phyloP scores from a whole-genome alignment of 73 alveolate species.

The Tetrahymena malaccensis region DNA sequence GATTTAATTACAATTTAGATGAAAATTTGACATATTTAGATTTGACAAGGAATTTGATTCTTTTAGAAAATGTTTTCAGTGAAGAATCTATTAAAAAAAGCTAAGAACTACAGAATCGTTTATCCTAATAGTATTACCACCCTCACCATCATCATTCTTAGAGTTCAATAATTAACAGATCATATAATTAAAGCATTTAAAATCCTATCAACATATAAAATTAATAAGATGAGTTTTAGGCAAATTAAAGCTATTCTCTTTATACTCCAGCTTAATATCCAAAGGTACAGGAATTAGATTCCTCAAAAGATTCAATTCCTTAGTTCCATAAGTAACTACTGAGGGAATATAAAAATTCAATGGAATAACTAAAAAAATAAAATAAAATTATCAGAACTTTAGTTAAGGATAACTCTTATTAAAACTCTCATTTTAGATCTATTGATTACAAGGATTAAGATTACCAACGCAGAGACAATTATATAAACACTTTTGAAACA shows the following conservation, averaged over 20 bases:
- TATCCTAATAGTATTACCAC: not conserved
- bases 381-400: not conserved
- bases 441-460: not conserved
- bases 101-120: not conserved
- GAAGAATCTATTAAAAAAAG: not conserved
- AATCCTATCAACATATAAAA: not conserved
- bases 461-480: not conserved
- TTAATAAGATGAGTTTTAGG: not conserved
- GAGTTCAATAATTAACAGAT: not conserved
- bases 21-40: not conserved
- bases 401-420: not conserved
- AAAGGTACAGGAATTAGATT: not conserved
- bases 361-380: not conserved
- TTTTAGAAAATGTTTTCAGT: not conserved
- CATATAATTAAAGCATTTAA: not conserved
- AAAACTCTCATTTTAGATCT: not conserved
- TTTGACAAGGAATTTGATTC: not conserved
- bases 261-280: not conserved
- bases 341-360: not conserved
- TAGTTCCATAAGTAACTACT: not conserved
- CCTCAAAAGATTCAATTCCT: not conserved
- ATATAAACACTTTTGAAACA: not conserved
- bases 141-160: not conserved
- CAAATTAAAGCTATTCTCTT: not conserved
- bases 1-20: not conserved